Conservation (phyloP, 2,329 filamentous ascomycete species). For the Fusarium chuoi region DNA sequence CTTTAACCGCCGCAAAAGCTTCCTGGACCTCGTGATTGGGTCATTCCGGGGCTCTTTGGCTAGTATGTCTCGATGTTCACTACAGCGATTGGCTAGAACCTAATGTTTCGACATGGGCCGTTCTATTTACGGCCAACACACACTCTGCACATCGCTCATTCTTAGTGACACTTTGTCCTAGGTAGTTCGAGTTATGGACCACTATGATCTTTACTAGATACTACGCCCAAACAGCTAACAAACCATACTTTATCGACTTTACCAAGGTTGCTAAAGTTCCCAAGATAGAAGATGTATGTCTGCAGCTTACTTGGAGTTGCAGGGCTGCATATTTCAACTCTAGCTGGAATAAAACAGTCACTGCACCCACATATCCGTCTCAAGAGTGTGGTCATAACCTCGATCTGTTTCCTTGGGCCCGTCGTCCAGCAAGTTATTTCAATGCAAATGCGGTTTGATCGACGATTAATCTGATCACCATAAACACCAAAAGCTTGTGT, state of each 20-base stretch:
- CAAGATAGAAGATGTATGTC: neutral
- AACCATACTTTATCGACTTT: neutral
- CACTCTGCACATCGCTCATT: neutral
- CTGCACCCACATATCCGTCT: conserved; percentile 9
- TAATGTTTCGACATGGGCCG: neutral
- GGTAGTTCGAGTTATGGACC: conserved; percentile 6
- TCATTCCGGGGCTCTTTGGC: neutral
- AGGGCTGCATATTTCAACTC: neutral
- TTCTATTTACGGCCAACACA: conserved; percentile 18
- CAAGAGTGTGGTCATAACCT: conserved; percentile 1
- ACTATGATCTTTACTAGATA: neutral
- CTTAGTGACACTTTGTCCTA: neutral
- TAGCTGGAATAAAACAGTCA: conserved; percentile 19
- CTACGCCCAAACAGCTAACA: neutral
- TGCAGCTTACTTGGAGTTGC: neutral
- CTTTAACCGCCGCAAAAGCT: conserved; percentile 10
- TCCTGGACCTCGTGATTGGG: neutral
- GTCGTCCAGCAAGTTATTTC: neutral
- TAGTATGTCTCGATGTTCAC: neutral
- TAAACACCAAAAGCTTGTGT: neutral
- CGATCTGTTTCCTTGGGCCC: neutral
- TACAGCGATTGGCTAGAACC: neutral
- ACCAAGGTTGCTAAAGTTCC: neutral
- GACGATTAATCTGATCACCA: neutral
- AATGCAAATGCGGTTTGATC: neutral